A percentile compares a stretch with the other conserved stretches of the same genome.
Conservation (phyloP, 257 asterid genomes). For the Eucommia ulmoides region DNA sequence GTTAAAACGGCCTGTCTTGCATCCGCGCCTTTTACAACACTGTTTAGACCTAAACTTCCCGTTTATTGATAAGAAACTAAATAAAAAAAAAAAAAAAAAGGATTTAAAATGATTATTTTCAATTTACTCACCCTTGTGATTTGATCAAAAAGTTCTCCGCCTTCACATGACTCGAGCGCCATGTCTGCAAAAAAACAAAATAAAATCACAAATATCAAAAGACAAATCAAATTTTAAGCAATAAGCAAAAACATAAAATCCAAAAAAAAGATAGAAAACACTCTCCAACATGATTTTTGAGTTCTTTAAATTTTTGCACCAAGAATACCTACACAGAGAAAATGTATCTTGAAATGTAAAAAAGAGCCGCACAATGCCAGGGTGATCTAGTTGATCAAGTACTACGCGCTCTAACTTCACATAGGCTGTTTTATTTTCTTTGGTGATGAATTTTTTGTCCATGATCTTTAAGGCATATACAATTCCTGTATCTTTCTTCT, state of each 20-base stretch:
- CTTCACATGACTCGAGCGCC: slow-evolving; percentile 99
- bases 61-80: background rate
- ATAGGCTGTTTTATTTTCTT: slow-evolving; percentile 96
- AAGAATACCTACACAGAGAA: slow-evolving; percentile 74
- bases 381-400: slow-evolving; percentile 93
- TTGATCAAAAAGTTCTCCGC: slow-evolving; percentile 98
- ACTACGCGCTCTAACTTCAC: slow-evolving; percentile 94
- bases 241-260: slow-evolving; percentile 5
- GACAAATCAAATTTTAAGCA: slow-evolving; percentile 6
- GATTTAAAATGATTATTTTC: slow-evolving; percentile 5
- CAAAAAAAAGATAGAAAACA: background rate
- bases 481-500: slow-evolving; percentile 77
- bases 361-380: slow-evolving; percentile 76
- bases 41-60: background rate
- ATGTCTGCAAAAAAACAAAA: slow-evolving; percentile 52
- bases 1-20: too few species aligned
- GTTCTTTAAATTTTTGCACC: background rate
- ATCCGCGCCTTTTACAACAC: too few species aligned
- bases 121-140: slow-evolving; percentile 66
- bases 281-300: background rate
- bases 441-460: slow-evolving; percentile 95
- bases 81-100: background rate
- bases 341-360: slow-evolving; percentile 90
- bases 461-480: slow-evolving; percentile 93
- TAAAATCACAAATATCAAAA: slow-evolving; percentile 16